Evolutionary conservation across 495 filamentous ascomycete species (phyloP).

Genomic region (Aspergillus heteromorphus): DNA sequence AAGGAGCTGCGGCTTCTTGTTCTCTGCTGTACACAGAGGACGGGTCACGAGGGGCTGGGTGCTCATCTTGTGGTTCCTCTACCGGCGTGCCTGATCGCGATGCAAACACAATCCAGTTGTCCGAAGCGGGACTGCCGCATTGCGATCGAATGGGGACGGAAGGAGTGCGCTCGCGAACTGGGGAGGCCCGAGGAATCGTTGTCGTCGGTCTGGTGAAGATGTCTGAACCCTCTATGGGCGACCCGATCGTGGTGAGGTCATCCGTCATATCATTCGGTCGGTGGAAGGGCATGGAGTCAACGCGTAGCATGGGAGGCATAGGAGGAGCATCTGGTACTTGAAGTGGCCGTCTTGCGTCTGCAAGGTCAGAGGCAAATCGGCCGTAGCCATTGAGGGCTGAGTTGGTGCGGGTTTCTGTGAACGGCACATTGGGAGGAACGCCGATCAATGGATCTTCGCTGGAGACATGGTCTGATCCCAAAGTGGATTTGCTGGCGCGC

Average conservation of each 20-base stretch:
- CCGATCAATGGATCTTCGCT: conserved; percentile 51
- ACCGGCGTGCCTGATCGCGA: conserved; percentile 47
- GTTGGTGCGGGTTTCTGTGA: conserved; percentile 64
- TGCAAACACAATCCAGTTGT: conserved; percentile 58
- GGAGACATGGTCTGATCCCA: conserved; percentile 48
- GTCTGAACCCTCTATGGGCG: conserved; percentile 22
- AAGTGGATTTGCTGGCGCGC: conserved; percentile 46
- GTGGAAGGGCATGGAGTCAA: conserved; percentile 10
- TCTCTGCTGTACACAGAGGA: conserved; percentile 42
- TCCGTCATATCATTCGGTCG: conserved; percentile 18
- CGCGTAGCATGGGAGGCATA: conserved; percentile 25
- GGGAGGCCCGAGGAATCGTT: conserved; percentile 21
- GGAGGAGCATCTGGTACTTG: background rate
- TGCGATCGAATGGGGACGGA: conserved; percentile 24
- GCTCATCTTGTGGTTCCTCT: conserved; percentile 22
- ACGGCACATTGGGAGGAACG: conserved; percentile 59
- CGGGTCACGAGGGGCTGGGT: conserved; percentile 36
- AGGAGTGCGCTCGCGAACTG: conserved; percentile 26
- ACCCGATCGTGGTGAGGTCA: conserved; percentile 26
- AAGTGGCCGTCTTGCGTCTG: conserved; percentile 5
- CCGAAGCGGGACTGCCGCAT: conserved; percentile 41
- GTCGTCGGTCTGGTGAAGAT: conserved; percentile 20
- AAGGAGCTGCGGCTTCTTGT: conserved; percentile 27
- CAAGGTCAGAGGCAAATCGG: conserved; percentile 1
- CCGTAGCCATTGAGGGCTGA: conserved; percentile 43